Base-by-base conservation (phyloP, 495 filamentous ascomycete species). In the Cercophora samala region DNA sequence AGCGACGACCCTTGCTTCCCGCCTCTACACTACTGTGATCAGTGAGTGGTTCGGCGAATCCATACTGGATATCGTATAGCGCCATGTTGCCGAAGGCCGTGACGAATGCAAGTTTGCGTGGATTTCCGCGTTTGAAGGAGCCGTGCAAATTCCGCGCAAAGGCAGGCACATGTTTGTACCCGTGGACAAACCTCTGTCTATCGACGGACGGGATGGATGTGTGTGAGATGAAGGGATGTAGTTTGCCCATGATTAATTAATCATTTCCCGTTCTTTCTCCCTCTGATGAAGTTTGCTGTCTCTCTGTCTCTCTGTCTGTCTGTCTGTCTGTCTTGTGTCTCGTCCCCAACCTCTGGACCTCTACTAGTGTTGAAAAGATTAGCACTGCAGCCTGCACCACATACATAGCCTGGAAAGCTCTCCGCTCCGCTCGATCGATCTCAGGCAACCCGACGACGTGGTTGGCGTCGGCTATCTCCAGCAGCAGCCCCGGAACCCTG, bases 341-440 rank as follows among this genome's bases (percentile, higher is more conserved):
- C 13, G 37, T 46, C 37, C 37, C 37, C 37, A 46, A 46, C 37
- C 29, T 32, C 3, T 8, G 4, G 3, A 32, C 29, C n/a, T n/a
- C n/a, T n/a, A n/a, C n/a, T n/a, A n/a, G n/a, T n/a, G n/a, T n/a
- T n/a, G 1, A 46, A 46, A 46, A 13, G 15, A 46, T 46, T 13
- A 1, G 8, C 37, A 3, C 37, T 46, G 37, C 37, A 46, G 15
- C 15, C 37, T 46, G 37, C 37, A 46, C 37, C 37, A 46, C 37
- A 46, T 46, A 46, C 37, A 46, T 46, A 46, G 15, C 37, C 37
- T 46, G 37, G 37, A 46, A 18, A 46, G 6, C 15, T 13, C 11
- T 62, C 25, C 21, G n/a, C n/a, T n/a, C n/a, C n/a, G n/a, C n/a
- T n/a, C n/a, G 60, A 62, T 62, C 60, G 60, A 62, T 62, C 60